Evolutionary conservation across 441 rosid species (phyloP).

Genomic region (Kokia cookei): DNA sequence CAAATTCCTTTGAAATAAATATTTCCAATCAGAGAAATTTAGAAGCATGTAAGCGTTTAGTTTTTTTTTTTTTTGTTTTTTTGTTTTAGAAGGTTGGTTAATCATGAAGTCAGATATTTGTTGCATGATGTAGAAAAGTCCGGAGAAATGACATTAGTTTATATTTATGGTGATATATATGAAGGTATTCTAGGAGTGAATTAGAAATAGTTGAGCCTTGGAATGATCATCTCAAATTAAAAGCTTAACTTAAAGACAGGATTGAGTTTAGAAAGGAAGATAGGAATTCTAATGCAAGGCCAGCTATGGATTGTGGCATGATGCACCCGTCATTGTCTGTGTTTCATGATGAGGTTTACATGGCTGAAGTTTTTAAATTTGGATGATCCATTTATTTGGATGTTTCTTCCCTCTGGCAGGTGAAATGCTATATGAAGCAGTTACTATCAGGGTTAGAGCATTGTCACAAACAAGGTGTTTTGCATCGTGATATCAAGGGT

Average conservation of each 20-base stretch:
- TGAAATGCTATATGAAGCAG: slow-evolving; percentile 84
- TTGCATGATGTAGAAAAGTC: not conserved
- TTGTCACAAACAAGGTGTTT: slow-evolving; percentile 72
- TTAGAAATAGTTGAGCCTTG: not conserved
- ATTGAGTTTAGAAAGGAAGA: not conserved
- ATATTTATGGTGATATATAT: not conserved
- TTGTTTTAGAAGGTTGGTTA: not conserved
- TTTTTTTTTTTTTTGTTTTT: not conserved
- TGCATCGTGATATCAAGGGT: slow-evolving; percentile 92
- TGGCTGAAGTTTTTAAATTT: not conserved
- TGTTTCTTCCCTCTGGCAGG: slow-evolving; percentile 28
- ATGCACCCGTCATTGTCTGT: not conserved
- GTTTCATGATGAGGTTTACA: not conserved
- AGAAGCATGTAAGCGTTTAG: not conserved
- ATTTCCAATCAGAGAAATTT: not conserved
- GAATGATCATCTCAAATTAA: not conserved
- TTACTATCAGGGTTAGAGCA: slow-evolving; percentile 81
- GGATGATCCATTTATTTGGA: not conserved
- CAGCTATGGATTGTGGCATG: not conserved
- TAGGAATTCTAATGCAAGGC: not conserved
- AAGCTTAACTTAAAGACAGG: not conserved
- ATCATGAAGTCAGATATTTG: not conserved
- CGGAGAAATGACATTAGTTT: not conserved
- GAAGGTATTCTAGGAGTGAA: not conserved
- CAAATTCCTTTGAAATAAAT: not conserved